phyloP scores from a whole-genome alignment of 495 filamentous ascomycete genomes.

The Lichenothelia convexa region DNA sequence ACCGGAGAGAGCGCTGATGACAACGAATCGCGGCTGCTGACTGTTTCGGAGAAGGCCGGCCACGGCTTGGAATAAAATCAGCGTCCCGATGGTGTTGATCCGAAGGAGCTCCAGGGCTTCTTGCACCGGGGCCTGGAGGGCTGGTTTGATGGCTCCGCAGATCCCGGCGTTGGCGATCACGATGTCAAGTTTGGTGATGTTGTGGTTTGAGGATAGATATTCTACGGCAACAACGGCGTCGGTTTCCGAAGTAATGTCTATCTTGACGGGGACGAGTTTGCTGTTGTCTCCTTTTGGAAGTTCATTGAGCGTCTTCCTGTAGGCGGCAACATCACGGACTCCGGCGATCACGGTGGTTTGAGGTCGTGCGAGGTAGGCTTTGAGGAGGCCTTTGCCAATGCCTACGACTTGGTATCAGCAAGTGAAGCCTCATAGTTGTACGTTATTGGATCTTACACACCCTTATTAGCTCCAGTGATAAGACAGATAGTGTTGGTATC shows the following conservation, averaged over 20 bases:
- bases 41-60: conserved; percentile 18
- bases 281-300: conserved; percentile 19
- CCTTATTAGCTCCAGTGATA: no score
- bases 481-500: no score
- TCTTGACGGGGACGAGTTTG: conserved; percentile 22
- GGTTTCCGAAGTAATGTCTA: conserved; percentile 21
- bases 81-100: conserved; percentile 21
- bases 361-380: conserved; percentile 24
- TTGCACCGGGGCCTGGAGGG: no score
- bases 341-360: conserved; percentile 31
- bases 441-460: no score
- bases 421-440: no score
- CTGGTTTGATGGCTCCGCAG: no score
- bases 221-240: conserved; percentile 15
- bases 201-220: conserved; percentile 12
- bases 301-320: conserved; percentile 11
- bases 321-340: conserved; percentile 19
- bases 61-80: conserved; percentile 25
- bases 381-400: conserved; percentile 27
- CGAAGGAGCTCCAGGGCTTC: no score
- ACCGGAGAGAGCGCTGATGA: conserved; percentile 19
- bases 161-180: no score
- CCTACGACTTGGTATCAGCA: no score
- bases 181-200: conserved; percentile 25
- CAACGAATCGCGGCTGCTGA: conserved; percentile 19